These are phyloP conservation scores for Lumnitzera racemosa DNA, from an alignment of 345 rosid species.

Conservation along the genomic window DNA sequence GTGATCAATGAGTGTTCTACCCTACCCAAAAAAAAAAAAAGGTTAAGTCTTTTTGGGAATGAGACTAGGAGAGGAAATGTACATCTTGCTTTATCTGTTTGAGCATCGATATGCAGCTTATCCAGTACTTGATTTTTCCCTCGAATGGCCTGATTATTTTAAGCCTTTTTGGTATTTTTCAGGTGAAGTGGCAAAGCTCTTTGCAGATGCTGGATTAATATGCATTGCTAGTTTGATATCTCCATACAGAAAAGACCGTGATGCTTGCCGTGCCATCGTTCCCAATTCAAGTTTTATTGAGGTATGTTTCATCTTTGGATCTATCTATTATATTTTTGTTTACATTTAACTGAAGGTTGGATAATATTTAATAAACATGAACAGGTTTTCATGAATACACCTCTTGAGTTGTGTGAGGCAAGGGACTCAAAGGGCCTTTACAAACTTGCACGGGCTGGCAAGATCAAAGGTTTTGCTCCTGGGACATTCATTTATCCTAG, in stretches of 20 bases:
- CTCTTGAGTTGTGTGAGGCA: conserved; percentile 68
- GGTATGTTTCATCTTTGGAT: conserved; percentile 28
- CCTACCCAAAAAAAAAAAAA: too few species aligned
- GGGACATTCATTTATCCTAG: neutral
- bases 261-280: conserved; percentile 78
- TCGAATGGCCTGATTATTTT: neutral
- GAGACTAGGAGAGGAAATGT: too few species aligned
- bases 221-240: conserved; percentile 93
- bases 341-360: conserved; percentile 4
- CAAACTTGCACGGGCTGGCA: conserved; percentile 91
- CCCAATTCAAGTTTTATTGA: conserved; percentile 61
- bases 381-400: conserved; percentile 91
- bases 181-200: conserved; percentile 95
- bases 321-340: neutral
- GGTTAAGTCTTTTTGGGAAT: too few species aligned
- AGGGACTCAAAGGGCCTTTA: conserved; percentile 89
- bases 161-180: conserved; percentile 1
- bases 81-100: too few species aligned
- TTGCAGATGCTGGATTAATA: conserved; percentile 86
- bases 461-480: conserved; percentile 57
- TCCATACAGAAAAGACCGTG: conserved; percentile 79
- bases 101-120: neutral
- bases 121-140: neutral
- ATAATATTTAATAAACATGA: conserved; percentile 1
- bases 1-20: too few species aligned